Percentiles rank a stretch among this genome's conserved stretches.
phyloP scores from a whole-genome alignment of 257 asterid species.

The Ilex aquifolium region DNA sequence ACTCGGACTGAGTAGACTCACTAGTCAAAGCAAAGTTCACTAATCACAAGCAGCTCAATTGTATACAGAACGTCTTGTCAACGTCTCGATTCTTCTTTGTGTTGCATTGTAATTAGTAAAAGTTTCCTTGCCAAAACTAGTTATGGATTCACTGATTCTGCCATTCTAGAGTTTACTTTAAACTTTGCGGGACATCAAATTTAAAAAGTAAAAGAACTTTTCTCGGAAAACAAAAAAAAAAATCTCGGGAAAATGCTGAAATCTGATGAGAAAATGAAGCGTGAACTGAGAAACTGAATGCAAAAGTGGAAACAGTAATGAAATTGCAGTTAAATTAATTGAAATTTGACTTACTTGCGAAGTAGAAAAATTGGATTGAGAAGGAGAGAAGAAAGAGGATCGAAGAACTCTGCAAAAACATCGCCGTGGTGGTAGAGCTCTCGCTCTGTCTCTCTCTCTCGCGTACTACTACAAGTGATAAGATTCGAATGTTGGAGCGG shows the following conservation, averaged over 20 bases:
- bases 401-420: not conserved
- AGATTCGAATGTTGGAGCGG: too few species aligned
- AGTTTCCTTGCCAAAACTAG: too few species aligned
- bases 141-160: too few species aligned
- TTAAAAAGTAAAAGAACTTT: not conserved
- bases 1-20: constrained; percentile 4
- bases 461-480: too few species aligned
- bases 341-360: constrained; percentile 13
- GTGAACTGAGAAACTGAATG: too few species aligned
- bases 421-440: not conserved
- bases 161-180: too few species aligned
- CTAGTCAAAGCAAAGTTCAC: too few species aligned
- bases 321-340: not conserved
- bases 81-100: not conserved
- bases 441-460: too few species aligned
- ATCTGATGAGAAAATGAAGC: not conserved
- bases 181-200: not conserved
- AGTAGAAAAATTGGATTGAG: constrained; percentile 10
- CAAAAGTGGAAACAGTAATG: not conserved
- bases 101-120: too few species aligned
- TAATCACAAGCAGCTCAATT: too few species aligned
- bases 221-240: too few species aligned
- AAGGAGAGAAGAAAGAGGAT: constrained; percentile 3
- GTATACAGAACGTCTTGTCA: not conserved
- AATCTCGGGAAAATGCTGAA: not conserved